Base-by-base conservation (phyloP, 371 early-diverging fungal species). In the Gilbertella persicaria region DNA sequence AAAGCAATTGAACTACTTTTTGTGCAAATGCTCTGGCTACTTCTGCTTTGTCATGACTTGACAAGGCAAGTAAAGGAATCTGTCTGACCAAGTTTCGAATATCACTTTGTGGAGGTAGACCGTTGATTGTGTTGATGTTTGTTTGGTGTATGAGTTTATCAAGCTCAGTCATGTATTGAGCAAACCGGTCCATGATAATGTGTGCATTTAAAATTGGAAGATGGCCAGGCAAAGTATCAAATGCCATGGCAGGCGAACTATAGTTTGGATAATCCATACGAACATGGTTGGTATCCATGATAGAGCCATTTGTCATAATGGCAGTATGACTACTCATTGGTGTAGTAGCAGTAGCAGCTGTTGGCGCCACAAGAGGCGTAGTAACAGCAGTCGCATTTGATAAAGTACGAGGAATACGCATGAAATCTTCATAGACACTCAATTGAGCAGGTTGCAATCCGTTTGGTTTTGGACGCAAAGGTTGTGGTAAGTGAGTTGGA, bases 1-100 rank as follows among this genome's bases (percentile, higher is more conserved):
- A 96, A 46, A 97, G 60, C 16, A 87, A 63, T 58, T 87, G 84
- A 14, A 97, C 88, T 45, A 95, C 76, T 61, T 88, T 89, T 68
- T 96, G 93, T 4, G 93, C 85, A 69, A 94, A 87, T 10, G 85
- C 71, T 53, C 93, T 71, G 5, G 87, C 84, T 30, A 81, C 76
- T 36, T 93, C 95, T 17, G 91, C 91, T 9, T 86, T 84, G 45
- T 82, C 82, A 56, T 77, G 79, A 26, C 89, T 79, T 28, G 86
- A 85, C 3, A 79, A 45, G 4, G 88, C 83, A 17, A 90, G 58
- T 36, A 82, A 45, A 7, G 83, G 66, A n/a, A 95, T 84, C 55
- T 93, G 86, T 7, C 86, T 80, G 23, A 92, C 74, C 19, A 87
- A 46, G 21, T 71, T 55, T 21, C 88, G 83, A 30, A 94, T 83